phyloP scores from a whole-genome alignment of 345 rosid species.

The Gossypium stocksii region DNA sequence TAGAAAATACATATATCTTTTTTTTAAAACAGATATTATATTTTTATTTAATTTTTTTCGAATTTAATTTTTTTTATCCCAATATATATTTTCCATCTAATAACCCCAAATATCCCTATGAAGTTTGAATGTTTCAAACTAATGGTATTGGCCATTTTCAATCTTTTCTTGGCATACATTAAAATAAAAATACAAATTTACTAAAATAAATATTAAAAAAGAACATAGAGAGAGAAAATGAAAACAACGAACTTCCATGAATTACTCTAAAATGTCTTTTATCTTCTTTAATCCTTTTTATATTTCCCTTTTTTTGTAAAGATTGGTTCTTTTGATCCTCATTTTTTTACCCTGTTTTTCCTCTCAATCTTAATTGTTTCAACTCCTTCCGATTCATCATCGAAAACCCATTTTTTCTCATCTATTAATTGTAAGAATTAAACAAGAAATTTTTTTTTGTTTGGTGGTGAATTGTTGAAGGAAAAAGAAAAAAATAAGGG shows the following conservation, averaged over 20 bases:
- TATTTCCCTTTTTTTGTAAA: not conserved
- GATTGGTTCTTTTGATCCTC: conserved; percentile 19
- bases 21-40: too few species aligned
- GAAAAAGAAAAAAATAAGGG: not conserved
- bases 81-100: not conserved
- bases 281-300: conserved; percentile 14
- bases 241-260: conserved; percentile 23
- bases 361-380: not conserved
- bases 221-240: conserved; percentile 11
- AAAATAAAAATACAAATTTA: not conserved
- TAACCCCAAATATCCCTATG: conserved; percentile 8
- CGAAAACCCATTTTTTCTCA: not conserved
- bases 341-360: conserved; percentile 11
- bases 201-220: not conserved
- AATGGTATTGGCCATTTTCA: not conserved
- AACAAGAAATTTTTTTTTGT: not conserved
- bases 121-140: conserved; percentile 39
- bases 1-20: too few species aligned
- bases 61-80: too few species aligned
- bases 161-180: not conserved
- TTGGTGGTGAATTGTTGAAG: not conserved
- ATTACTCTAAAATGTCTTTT: conserved; percentile 17
- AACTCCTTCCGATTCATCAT: not conserved
- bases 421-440: not conserved
- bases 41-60: too few species aligned